Conservation (phyloP, 2,329 filamentous ascomycete species). For the Mariannaea elegans region DNA sequence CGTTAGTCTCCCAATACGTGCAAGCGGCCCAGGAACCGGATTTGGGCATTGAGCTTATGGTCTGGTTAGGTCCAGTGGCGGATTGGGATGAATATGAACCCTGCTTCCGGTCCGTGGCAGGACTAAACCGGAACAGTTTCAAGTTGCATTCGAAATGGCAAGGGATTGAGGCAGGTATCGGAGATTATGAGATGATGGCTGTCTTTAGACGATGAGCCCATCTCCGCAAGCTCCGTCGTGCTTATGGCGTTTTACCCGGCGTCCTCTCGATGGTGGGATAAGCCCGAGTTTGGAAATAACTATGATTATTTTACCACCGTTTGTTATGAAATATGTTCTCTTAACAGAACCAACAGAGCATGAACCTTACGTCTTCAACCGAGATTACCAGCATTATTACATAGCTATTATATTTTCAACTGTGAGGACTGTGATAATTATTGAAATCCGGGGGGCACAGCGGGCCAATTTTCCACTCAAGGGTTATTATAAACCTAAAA, state of each 20-base stretch:
- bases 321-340: not conserved
- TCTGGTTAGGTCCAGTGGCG: constrained; percentile 39
- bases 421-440: too few species aligned
- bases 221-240: too few species aligned
- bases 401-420: too few species aligned
- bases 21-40: constrained; percentile 12
- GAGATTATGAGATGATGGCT: constrained; percentile 36
- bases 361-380: not conserved
- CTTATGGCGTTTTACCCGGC: not conserved
- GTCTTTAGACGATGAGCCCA: constrained; percentile 14
- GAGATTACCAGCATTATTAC: not conserved
- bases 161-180: constrained; percentile 29
- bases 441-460: too few species aligned
- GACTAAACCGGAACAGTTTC: constrained; percentile 6
- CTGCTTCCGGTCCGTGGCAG: constrained; percentile 23
- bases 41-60: constrained; percentile 18
- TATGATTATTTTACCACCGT: not conserved
- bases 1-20: constrained; percentile 41
- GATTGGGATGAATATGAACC: constrained; percentile 38
- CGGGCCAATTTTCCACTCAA: too few species aligned
- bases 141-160: constrained; percentile 14
- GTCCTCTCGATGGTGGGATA: not conserved
- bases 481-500: not conserved
- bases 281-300: not conserved
- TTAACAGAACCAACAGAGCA: not conserved